Evolutionary conservation across 306 rosid species (phyloP).

Genomic region (Geum urbanum): DNA sequence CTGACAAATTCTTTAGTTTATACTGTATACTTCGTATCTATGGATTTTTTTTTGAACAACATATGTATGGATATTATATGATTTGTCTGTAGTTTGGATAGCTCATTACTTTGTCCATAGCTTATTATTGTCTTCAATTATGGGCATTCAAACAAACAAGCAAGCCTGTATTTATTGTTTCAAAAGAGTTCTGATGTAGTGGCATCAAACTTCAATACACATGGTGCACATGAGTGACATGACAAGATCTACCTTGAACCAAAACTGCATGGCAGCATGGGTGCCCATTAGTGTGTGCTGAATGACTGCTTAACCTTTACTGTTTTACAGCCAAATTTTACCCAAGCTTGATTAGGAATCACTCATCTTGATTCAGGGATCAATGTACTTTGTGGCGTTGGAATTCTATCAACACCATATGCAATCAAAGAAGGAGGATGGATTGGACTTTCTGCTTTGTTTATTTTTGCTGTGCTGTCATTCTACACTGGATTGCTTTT

Average conservation of each 20-base stretch:
- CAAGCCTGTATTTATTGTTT: slow-evolving; percentile 14
- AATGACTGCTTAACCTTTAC: not conserved
- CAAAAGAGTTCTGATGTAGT: slow-evolving; percentile 10
- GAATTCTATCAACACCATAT: slow-evolving; percentile 90
- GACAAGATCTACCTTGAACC: slow-evolving; percentile 8
- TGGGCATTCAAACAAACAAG: slow-evolving; percentile 15
- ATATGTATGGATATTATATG: not conserved
- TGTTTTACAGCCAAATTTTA: not conserved
- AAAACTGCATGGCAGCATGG: not conserved
- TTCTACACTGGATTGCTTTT: slow-evolving; percentile 90
- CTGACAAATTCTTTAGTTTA: not conserved
- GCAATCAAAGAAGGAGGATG: slow-evolving; percentile 91
- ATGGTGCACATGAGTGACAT: slow-evolving; percentile 24
- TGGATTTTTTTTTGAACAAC: not conserved
- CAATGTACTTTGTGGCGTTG: slow-evolving; percentile 92
- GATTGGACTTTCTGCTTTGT: slow-evolving; percentile 63
- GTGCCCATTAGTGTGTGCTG: not conserved
- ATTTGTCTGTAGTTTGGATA: not conserved
- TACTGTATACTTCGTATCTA: not conserved
- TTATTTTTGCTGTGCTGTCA: slow-evolving; percentile 69
- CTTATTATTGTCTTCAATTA: slow-evolving; percentile 8
- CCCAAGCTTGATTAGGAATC: not conserved
- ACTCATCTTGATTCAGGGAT: slow-evolving; percentile 49
- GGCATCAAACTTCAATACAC: slow-evolving; percentile 13
- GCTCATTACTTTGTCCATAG: slow-evolving; percentile 26